Percentiles rank a stretch among this genome's conserved stretches.
phyloP scores from a whole-genome alignment of 2,329 filamentous ascomycete species.

The Sporothrix variecibatus region DNA sequence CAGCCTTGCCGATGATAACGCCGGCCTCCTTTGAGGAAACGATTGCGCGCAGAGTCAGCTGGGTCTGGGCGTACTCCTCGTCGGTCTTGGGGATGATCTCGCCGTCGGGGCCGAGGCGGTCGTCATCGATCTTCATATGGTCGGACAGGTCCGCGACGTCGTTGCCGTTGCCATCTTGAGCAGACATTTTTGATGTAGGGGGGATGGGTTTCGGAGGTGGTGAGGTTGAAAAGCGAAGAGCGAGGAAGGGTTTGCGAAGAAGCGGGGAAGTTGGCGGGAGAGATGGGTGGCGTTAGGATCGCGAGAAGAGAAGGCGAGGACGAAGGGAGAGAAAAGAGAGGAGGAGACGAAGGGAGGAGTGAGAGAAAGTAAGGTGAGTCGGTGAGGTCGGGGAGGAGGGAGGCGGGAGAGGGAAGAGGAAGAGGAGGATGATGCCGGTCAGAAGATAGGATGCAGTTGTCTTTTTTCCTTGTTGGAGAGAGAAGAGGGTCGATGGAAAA shows the following conservation, averaged over 20 bases:
- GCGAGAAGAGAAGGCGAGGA: constrained; percentile 18
- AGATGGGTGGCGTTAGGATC: not conserved
- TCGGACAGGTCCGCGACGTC: constrained; percentile 64
- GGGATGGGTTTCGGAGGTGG: constrained; percentile 18
- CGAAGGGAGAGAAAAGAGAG: constrained; percentile 24
- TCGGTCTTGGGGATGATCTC: constrained; percentile 87
- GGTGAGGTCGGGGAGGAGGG: constrained; percentile 17
- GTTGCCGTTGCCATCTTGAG: constrained; percentile 64
- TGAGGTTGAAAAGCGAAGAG: constrained; percentile 27
- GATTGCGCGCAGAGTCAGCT: constrained; percentile 93
- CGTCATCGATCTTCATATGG: constrained; percentile 66
- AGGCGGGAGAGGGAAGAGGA: not conserved
- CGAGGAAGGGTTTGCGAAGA: constrained; percentile 22
- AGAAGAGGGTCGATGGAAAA: constrained; percentile 21
- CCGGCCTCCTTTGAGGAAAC: constrained; percentile 98
- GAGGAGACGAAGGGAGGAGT: constrained; percentile 32
- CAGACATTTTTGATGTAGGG: constrained; percentile 54
- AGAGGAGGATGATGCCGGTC: constrained; percentile 6
- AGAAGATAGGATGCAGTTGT: not conserved
- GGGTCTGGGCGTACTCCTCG: constrained; percentile 90
- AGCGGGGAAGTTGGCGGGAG: constrained; percentile 15
- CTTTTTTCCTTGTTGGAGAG: constrained; percentile 15
- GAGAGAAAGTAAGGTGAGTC: constrained; percentile 32
- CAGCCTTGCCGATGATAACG: constrained; percentile 97
- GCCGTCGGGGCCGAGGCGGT: constrained; percentile 69